Evolutionary conservation across 1,284 basidiomycete species (phyloP).

Genomic region (Sphaerobolus stellatus): DNA sequence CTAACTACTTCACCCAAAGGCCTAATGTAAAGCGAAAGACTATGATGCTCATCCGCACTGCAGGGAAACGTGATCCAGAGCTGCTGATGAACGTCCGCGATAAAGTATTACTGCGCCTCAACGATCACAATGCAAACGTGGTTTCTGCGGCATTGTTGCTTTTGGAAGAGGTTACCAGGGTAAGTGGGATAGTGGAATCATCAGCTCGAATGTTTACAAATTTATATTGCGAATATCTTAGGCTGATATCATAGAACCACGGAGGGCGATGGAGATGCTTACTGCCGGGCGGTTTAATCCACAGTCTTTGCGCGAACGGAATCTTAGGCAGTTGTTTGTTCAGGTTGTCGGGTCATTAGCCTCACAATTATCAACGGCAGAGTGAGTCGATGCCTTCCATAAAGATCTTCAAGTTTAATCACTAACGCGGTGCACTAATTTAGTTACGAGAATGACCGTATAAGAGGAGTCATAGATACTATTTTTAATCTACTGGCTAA

Average conservation of each 20-base stretch:
- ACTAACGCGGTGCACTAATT: too few species aligned
- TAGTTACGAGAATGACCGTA: background rate
- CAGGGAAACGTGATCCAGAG: slow-evolving; percentile 49
- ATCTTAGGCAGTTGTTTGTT: background rate
- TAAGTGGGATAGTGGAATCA: slow-evolving; percentile 11
- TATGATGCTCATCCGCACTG: slow-evolving; percentile 54
- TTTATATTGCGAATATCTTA: background rate
- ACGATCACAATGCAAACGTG: slow-evolving; percentile 49
- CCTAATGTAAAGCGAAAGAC: slow-evolving; percentile 59
- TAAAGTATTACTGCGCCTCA: slow-evolving; percentile 44
- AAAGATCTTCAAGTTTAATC: too few species aligned
- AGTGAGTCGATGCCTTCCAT: too few species aligned
- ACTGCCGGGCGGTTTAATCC: background rate
- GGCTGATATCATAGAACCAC: slow-evolving; percentile 3
- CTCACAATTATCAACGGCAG: too few species aligned
- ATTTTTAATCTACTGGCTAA: background rate
- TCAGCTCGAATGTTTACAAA: background rate
- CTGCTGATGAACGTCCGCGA: slow-evolving; percentile 40
- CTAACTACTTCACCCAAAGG: slow-evolving; percentile 36
- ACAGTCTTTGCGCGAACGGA: background rate
- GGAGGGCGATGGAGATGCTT: background rate
- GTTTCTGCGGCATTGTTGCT: slow-evolving; percentile 48
- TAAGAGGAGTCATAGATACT: background rate
- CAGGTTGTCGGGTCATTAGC: background rate
- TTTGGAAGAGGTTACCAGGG: slow-evolving; percentile 27